Percentiles rank a stretch among this genome's conserved stretches.
These are phyloP conservation scores for Sherardia arvensis DNA, from an alignment of 257 asterid genomes.

Conservation along the genomic window DNA sequence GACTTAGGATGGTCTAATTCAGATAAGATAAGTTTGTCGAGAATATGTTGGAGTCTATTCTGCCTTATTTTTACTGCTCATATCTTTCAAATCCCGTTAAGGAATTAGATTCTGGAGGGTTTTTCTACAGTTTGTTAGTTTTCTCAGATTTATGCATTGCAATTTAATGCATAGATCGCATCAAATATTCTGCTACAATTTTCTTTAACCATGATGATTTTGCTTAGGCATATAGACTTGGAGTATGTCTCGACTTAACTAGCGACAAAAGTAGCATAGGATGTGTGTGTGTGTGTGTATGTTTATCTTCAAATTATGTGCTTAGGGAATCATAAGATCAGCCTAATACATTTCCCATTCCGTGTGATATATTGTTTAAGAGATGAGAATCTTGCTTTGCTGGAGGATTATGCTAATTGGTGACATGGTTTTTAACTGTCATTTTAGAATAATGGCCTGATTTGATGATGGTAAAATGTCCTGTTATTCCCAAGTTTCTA, in stretches of 20 bases:
- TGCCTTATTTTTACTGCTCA: neutral
- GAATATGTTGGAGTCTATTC: neutral
- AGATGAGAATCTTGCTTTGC: neutral
- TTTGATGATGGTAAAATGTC: neutral
- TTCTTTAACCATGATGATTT: neutral
- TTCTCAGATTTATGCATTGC: neutral
- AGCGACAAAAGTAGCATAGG: neutral
- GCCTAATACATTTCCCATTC: neutral
- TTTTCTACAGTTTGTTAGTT: neutral
- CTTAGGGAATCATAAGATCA: neutral
- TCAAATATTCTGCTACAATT: neutral
- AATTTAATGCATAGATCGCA: neutral
- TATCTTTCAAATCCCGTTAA: neutral
- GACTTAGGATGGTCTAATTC: neutral
- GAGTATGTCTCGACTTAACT: neutral
- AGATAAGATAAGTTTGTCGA: neutral
- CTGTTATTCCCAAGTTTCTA: neutral
- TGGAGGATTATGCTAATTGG: neutral
- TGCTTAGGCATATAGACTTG: neutral
- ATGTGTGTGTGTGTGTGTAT: neutral
- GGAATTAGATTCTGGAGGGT: neutral
- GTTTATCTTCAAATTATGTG: neutral
- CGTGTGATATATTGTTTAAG: neutral
- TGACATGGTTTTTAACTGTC: slow-evolving; percentile 1
- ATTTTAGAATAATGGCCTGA: neutral